Conservation (phyloP, 169 alveolate species). For the Plasmodium ovale region DNA sequence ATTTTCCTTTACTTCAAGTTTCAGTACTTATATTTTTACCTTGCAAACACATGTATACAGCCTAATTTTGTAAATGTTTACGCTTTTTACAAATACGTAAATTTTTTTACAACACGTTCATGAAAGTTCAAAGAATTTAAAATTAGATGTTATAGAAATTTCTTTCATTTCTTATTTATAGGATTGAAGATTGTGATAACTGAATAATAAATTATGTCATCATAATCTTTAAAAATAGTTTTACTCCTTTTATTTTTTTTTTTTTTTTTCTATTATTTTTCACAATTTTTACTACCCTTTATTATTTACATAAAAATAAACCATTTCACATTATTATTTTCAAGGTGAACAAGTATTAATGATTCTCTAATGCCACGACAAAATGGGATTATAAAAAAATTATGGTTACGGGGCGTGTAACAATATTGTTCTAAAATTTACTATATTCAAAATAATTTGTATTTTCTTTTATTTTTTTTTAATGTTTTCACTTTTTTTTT, state of each 20-base stretch:
- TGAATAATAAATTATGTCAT: neutral
- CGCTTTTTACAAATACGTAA: neutral
- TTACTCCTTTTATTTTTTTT: conserved; percentile 14
- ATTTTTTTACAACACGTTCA: neutral
- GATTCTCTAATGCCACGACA: neutral
- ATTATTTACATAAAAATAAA: neutral
- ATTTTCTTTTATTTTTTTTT: neutral
- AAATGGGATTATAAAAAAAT: neutral
- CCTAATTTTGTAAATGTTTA: neutral
- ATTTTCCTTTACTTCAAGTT: too few relatives aligned
- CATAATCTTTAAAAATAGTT: neutral
- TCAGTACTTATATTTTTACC: neutral
- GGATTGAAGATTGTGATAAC: neutral
- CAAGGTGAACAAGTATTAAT: neutral
- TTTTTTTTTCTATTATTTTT: conserved; percentile 11
- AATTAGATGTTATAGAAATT: neutral
- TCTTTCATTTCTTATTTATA: neutral
- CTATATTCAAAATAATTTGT: too few relatives aligned
- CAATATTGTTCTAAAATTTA: conserved; percentile 6
- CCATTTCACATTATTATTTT: neutral
- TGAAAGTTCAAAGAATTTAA: neutral
- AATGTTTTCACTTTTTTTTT: neutral
- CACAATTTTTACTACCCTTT: neutral
- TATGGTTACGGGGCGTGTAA: neutral
- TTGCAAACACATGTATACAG: neutral